Percentiles rank a stretch among this genome's conserved stretches.
Evolutionary conservation across 495 filamentous ascomycete species (phyloP).

Genomic region (Annulohypoxylon stygium): DNA sequence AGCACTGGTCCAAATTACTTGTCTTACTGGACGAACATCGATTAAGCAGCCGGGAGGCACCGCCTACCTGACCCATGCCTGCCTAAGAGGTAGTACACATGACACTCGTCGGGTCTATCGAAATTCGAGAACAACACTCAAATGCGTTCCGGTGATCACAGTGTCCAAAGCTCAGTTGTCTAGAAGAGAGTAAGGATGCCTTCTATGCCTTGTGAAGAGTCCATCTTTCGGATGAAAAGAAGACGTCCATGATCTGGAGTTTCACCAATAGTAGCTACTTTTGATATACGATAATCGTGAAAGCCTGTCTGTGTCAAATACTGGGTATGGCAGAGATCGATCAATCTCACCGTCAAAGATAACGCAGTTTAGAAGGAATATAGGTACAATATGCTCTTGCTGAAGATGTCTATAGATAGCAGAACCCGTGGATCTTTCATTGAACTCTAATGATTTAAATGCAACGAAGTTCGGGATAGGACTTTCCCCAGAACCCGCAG

Average conservation of each 20-base stretch:
- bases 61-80: not conserved
- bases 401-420: not conserved
- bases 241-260: too few species aligned
- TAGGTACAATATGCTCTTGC: not conserved
- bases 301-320: too few species aligned
- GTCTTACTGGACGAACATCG: not conserved
- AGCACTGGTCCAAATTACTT: not conserved
- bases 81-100: not conserved
- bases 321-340: not conserved
- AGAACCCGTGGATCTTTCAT: not conserved
- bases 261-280: too few species aligned
- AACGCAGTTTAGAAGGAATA: not conserved
- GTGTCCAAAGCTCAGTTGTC: not conserved
- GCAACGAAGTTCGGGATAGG: not conserved
- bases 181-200: too few species aligned
- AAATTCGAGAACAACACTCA: not conserved
- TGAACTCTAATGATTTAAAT: not conserved
- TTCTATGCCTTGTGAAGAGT: too few species aligned
- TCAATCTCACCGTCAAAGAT: not conserved
- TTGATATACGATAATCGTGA: too few species aligned
- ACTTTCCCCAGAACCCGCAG: not conserved
- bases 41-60: conserved; percentile 1
- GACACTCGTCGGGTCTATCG: not conserved
- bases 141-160: not conserved
- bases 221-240: too few species aligned